Evolutionary conservation across 1,284 basidiomycete genomes (phyloP), one percentile per base, ranked within the genome.

Genomic region (Coniophora puteana): DNA sequence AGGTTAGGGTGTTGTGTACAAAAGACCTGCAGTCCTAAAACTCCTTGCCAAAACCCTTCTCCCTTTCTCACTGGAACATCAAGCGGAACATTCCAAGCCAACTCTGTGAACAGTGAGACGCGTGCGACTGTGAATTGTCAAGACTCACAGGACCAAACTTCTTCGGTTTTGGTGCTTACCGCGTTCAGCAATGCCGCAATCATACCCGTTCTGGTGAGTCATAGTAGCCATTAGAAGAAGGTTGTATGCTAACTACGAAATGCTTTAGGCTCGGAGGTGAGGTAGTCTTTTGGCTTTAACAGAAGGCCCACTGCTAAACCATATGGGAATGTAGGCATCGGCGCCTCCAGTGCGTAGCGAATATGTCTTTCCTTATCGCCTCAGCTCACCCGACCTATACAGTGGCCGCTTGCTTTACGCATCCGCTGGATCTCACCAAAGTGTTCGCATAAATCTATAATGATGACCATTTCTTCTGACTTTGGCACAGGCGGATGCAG

Each of bases 361-460:
- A 31, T 44, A 22, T 29, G 29, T 16, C 33, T 42, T 42, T 4
- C 29, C 45, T 27, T 44, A 34, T 31, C 25, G 30, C 29, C 32
- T n/a, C 48, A 20, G 36, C 41, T 46, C 12, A 43, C 24, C n/a
- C n/a, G n/a, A n/a, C 12, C 42, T 27, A 40, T 50, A 21, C 44
- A 93, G 89, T 92, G 82, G 89, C 90, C 28, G 85, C 89, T 38
- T 83, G 78, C 52, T 87, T 78, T 57, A 93, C 89, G 0, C 90
- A 93, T 67, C 90, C 90, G 22, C 65, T 93, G 35, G 90, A 93
- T 62, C 70, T 92, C 41, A 83, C 87, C 44, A 88, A 91, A 78
- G 88, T 93, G 89, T 91, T 8, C 16, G 31, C 23, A 10, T 8
- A 35, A 13, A 14, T 20, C 8, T 7, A n/a, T n/a, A n/a, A n/a